Evolutionary conservation across 2,329 filamentous ascomycete species (phyloP).

Genomic region (Talaromyces piceae): DNA sequence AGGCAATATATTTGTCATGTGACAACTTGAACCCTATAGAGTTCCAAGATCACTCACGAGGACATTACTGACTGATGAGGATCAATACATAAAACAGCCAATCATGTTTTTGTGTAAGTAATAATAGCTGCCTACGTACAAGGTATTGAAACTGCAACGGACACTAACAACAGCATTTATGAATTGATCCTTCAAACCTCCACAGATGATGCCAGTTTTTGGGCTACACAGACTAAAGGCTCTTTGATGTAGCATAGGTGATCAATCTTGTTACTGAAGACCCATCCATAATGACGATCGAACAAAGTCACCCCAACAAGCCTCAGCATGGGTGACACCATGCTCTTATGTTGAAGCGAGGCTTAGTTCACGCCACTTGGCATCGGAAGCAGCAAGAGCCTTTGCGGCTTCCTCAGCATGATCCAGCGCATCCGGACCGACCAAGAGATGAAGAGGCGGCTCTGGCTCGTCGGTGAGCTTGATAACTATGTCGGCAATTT

Average conservation of each 20-base stretch:
- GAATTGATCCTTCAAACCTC: neutral
- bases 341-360: neutral
- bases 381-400: constrained; percentile 22
- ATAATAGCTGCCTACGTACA: neutral
- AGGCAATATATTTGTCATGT: neutral
- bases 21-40: neutral
- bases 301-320: no score
- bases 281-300: no score
- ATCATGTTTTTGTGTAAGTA: neutral
- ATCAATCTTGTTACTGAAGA: no score
- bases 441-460: constrained; percentile 25
- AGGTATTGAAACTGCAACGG: neutral
- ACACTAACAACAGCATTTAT: neutral
- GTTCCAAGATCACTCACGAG: neutral
- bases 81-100: no score
- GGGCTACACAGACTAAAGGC: no score
- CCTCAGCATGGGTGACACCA: no score
- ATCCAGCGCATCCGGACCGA: constrained; percentile 24
- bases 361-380: constrained; percentile 20
- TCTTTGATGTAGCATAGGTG: no score
- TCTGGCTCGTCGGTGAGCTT: constrained; percentile 20
- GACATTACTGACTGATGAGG: neutral
- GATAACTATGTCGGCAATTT: constrained; percentile 23
- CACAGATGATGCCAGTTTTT: no score
- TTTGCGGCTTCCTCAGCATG: constrained; percentile 15